Percentiles rank a stretch among this genome's conserved stretches.
These are phyloP conservation scores for Medakamo hakoo DNA, from an alignment of 139 green algal species.

Conservation along the genomic window DNA sequence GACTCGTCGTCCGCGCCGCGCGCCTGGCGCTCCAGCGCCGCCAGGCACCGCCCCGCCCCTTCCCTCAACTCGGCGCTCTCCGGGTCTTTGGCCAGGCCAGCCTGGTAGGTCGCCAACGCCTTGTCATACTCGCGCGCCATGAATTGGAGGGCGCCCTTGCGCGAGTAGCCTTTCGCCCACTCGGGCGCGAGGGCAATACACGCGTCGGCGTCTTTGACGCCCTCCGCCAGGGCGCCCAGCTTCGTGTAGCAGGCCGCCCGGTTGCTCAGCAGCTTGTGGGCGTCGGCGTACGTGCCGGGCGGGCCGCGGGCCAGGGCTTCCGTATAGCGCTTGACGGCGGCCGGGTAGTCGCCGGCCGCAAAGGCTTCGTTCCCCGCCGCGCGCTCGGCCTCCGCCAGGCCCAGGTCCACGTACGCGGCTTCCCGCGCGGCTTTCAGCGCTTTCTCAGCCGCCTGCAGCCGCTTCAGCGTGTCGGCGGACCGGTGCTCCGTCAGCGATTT, in stretches of 20 bases:
- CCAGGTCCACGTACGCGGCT: constrained; percentile 78
- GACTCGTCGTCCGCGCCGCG: constrained; percentile 47
- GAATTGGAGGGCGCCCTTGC: constrained; percentile 88
- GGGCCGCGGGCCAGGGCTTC: constrained; percentile 86
- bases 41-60: constrained; percentile 58
- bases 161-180: constrained; percentile 75
- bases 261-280: constrained; percentile 95
- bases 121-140: constrained; percentile 42
- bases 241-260: constrained; percentile 98
- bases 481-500: constrained; percentile 88
- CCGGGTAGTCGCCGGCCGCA: constrained; percentile 53
- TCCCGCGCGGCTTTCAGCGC: constrained; percentile 55
- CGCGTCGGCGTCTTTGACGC: constrained; percentile 78
- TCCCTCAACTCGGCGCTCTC: constrained; percentile 87
- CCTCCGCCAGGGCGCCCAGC: constrained; percentile 83
- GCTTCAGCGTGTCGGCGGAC: constrained; percentile 85
- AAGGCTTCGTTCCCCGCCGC: constrained; percentile 84
- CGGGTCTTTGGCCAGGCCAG: constrained; percentile 69
- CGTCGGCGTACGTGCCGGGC: constrained; percentile 62
- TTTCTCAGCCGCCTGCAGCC: constrained; percentile 81
- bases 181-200: constrained; percentile 85
- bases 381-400: constrained; percentile 55
- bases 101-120: constrained; percentile 58
- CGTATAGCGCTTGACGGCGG: constrained; percentile 84
- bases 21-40: constrained; percentile 46